Evolutionary conservation across 2,329 filamentous ascomycete species (phyloP).

Genomic region (Podosphaera fusca): DNA sequence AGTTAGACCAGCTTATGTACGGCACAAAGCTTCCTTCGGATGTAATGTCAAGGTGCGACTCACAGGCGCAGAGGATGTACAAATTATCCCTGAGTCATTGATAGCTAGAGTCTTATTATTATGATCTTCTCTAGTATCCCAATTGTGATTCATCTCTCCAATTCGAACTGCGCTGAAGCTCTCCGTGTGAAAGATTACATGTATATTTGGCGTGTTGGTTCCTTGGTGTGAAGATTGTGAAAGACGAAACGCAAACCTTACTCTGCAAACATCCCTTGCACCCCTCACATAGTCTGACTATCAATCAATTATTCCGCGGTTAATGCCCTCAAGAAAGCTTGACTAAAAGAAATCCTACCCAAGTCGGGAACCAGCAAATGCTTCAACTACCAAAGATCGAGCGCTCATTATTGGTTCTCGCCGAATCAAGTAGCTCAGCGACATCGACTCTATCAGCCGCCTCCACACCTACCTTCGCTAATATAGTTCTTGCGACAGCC

Average conservation of each 20-base stretch:
- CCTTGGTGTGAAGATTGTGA: not conserved
- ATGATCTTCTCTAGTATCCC: not conserved
- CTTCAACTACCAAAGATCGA: conserved; percentile 13
- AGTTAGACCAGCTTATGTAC: not conserved
- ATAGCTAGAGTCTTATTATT: not conserved
- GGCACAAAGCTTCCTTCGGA: not conserved
- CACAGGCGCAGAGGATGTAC: not conserved
- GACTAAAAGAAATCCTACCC: not conserved
- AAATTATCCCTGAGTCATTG: not conserved
- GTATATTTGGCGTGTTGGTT: not conserved
- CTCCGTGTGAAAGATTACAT: not conserved
- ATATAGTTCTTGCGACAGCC: conserved; percentile 13
- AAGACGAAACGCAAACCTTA: not conserved
- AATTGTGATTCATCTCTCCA: not conserved
- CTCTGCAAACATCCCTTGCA: not conserved
- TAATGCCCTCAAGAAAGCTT: not conserved
- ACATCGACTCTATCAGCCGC: conserved; percentile 10
- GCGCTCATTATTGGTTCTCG: conserved; percentile 8
- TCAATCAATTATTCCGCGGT: not conserved
- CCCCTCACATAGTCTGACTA: not conserved
- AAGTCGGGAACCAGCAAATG: conserved; percentile 6
- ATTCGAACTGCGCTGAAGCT: not conserved
- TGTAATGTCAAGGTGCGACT: not conserved
- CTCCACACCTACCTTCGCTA: conserved; percentile 13
- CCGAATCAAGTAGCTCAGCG: conserved; percentile 10